Base-by-base conservation (phyloP, 805 yeast genomes). In the Ascoidea asiatica region DNA sequence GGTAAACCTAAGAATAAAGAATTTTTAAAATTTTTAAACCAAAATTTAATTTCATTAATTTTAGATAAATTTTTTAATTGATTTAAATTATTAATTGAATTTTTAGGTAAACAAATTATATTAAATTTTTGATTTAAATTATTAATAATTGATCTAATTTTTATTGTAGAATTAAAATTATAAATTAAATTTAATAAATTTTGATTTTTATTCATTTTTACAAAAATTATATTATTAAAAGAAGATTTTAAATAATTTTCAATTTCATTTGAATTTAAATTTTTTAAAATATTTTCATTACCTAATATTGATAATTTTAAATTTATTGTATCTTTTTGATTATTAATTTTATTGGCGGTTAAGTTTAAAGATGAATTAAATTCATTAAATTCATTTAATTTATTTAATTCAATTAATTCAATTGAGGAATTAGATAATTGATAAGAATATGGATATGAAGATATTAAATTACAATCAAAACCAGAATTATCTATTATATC, bases 401-500 rank as follows among this genome's bases (percentile, higher is more conserved):
- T 37, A 21, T 21, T 44, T n/a, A n/a, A n/a, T n/a, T n/a, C n/a
- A n/a, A n/a, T n/a, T n/a, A n/a, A n/a, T n/a, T n/a, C n/a, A n/a
- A n/a, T n/a, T n/a, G n/a, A n/a, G n/a, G n/a, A n/a, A n/a, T n/a
- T n/a, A n/a, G n/a, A n/a, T n/a, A n/a, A n/a, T n/a, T n/a, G n/a
- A n/a, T n/a, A n/a, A n/a, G n/a, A n/a, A n/a, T n/a, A n/a, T n/a
- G n/a, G n/a, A n/a, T n/a, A n/a, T n/a, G n/a, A n/a, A 40, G 53
- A 53, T 4, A 61, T 29, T 5, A 64, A 40, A 2, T 49, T 49
- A 6, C 77, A 77, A 40, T 77, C 88, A 55, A 82, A 85, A 5
- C 95, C 95, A 49, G 81, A 74, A 53, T 81, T 83, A 48, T 86
- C 95, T 15, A 89, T 72, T 2, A 76, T 62, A 19, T 72, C 75